Base-by-base conservation (phyloP, 2,329 filamentous ascomycete species). In the Verticillium zaregamsianum region DNA sequence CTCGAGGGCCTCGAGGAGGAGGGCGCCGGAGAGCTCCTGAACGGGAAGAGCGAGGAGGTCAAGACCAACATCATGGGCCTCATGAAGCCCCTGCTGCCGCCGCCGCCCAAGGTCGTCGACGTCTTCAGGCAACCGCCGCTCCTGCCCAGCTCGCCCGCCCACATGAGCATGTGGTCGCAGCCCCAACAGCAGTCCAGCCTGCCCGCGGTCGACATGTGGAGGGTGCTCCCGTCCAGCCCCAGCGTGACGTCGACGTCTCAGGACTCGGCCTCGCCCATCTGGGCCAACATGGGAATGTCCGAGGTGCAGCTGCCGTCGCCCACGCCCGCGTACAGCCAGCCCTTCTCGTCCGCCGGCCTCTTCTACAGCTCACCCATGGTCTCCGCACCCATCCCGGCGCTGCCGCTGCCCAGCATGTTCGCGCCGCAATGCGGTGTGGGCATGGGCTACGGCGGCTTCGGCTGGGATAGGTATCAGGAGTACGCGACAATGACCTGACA, bases 1-100 rank as follows among this genome's bases (percentile, higher is more conserved):
- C 85, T 99, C 60, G 95, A 99, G 79, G 95, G 95, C 62, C 84
- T 98, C 67, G 95, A 99, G 81, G 95, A 98, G 79, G 94, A 97
- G 71, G 95, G 95, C 65, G 91, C 91, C 57, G 95, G 95, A 66
- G 95, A 99, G 80, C 84, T 99, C 67, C 87, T 98, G 64, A 90
- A 90, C 72, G 93, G 93, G 67, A 91, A 92, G 79, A 93, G 92
- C 73, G 93, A 97, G 68, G 93, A 97, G 69, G 94, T 97, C 77
- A 97, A 97, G 86, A 87, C 82, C 71, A 89, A 86, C 74, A 90
- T 99, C 78, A 85, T 91, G 82, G 86, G 84, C 69, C 83, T 98
- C 72, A 93, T 97, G 82, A 90, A 93, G 76, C 88, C 96, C 62
- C 84, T 98, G 66, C 86, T 96, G 64, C 93, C 90, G 58, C 88